These are phyloP conservation scores for Annulohypoxylon maeteangense DNA, from an alignment of 495 filamentous ascomycete genomes.

Conservation along the genomic window DNA sequence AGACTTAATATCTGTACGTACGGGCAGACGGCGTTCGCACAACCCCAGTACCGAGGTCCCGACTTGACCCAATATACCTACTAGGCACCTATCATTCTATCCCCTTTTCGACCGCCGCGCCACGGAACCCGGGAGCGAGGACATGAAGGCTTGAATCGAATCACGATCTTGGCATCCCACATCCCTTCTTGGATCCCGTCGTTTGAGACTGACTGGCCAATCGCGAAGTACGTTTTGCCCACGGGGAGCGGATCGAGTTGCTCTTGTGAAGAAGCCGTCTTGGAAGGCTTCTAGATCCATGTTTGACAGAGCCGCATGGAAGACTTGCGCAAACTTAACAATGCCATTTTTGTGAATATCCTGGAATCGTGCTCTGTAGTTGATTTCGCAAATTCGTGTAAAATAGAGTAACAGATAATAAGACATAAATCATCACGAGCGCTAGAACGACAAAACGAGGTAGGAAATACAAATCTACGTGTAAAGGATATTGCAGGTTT, in stretches of 20 bases:
- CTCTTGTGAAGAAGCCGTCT: background rate
- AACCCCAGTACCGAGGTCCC: conserved; percentile 3
- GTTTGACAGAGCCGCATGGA: background rate
- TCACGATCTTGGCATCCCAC: background rate
- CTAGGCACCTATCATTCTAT: no score
- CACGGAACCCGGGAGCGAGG: conserved; percentile 24
- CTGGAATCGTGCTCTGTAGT: background rate
- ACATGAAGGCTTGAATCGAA: conserved; percentile 6
- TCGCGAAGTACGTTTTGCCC: background rate
- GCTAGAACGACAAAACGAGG: background rate
- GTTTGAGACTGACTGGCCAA: conserved; percentile 4
- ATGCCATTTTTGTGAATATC: no score
- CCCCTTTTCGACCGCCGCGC: background rate
- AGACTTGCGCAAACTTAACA: conserved; percentile 1
- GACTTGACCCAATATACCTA: conserved; percentile 13
- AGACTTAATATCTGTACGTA: background rate
- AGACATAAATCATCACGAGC: background rate
- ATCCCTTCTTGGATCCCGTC: background rate
- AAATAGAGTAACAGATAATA: background rate
- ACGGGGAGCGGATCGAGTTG: conserved; percentile 17
- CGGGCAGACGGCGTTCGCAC: background rate
- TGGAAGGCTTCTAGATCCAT: background rate
- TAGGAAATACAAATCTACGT: conserved; percentile 17
- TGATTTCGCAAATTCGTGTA: background rate
- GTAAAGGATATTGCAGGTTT: conserved; percentile 30